Evolutionary conservation across 257 asterid species (phyloP).

Genomic region (Orobanche coerulescens): DNA sequence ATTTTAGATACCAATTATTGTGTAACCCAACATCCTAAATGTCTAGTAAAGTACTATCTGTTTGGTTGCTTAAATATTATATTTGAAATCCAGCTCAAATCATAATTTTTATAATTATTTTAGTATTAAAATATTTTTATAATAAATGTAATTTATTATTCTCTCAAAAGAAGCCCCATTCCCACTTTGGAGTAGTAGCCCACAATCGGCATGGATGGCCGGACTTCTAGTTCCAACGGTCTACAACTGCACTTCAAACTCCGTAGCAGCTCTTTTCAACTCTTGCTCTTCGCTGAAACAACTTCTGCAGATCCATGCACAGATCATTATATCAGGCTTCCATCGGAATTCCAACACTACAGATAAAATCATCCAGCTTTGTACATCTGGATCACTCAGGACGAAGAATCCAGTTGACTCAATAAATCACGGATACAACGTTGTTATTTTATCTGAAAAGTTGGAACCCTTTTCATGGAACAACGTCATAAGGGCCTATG

Average conservation of each 20-base stretch:
- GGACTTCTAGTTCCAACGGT: conserved; percentile 14
- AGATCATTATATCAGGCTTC: conserved; percentile 29
- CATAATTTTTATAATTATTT: too few relatives aligned
- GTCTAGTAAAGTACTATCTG: too few relatives aligned
- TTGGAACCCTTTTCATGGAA: conserved; percentile 40
- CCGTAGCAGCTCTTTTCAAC: conserved; percentile 21
- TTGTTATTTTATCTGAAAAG: conserved; percentile 20
- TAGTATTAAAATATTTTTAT: too few relatives aligned
- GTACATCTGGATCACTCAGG: conserved; percentile 24
- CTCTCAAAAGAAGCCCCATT: too few relatives aligned
- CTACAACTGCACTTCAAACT: conserved; percentile 18
- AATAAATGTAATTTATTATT: too few relatives aligned
- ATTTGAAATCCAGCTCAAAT: too few relatives aligned
- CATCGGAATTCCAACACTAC: conserved; percentile 19
- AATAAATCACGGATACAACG: conserved; percentile 27
- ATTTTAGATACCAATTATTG: too few relatives aligned
- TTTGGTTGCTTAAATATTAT: too few relatives aligned
- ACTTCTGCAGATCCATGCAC: conserved; percentile 40
- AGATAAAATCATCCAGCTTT: conserved; percentile 32
- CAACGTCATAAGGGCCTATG: conserved; percentile 43
- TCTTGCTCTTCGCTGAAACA: conserved; percentile 30
- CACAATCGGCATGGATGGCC: too few relatives aligned
- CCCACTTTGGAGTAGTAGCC: too few relatives aligned
- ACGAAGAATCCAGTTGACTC: conserved; percentile 11
- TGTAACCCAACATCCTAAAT: too few relatives aligned